phyloP scores from a whole-genome alignment of 202 grass and related monocot genomes.

The Alloteropsis angusta region DNA sequence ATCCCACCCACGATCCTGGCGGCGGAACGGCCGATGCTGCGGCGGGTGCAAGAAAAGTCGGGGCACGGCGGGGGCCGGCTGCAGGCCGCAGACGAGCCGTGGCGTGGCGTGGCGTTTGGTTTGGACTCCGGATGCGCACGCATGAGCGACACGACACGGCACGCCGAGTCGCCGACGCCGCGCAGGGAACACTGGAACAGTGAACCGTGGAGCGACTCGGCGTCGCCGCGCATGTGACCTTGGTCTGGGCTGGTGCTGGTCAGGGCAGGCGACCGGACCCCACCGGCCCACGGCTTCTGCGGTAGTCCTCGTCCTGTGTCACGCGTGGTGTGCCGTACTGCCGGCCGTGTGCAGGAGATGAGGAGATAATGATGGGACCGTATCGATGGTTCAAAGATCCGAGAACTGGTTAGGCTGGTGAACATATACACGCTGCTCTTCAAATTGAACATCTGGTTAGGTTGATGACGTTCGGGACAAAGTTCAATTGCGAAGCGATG shows the following conservation, averaged over 20 bases:
- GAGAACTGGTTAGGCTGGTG: too few species aligned
- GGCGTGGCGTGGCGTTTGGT: background rate
- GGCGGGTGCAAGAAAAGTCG: background rate
- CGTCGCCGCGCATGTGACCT: conserved; percentile 30
- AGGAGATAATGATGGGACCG: background rate
- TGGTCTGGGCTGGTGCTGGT: conserved; percentile 16
- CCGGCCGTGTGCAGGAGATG: too few species aligned
- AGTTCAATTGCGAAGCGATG: too few species aligned
- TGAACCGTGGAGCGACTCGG: background rate
- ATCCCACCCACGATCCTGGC: background rate
- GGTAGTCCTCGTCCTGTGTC: background rate
- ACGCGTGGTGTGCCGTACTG: background rate
- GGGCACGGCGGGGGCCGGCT: background rate
- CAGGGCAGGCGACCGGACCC: conserved; percentile 6
- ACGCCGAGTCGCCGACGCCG: background rate
- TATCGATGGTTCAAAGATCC: background rate
- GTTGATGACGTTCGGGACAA: too few species aligned
- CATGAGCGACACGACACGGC: background rate
- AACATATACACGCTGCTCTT: too few species aligned
- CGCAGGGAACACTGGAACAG: background rate
- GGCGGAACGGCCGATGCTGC: background rate
- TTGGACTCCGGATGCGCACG: background rate
- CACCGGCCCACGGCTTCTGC: background rate
- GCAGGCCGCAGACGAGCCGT: background rate
- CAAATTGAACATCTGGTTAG: too few species aligned